Conservation (phyloP, 305 asterid genomes). For the Fraxinus sp. region DNA sequence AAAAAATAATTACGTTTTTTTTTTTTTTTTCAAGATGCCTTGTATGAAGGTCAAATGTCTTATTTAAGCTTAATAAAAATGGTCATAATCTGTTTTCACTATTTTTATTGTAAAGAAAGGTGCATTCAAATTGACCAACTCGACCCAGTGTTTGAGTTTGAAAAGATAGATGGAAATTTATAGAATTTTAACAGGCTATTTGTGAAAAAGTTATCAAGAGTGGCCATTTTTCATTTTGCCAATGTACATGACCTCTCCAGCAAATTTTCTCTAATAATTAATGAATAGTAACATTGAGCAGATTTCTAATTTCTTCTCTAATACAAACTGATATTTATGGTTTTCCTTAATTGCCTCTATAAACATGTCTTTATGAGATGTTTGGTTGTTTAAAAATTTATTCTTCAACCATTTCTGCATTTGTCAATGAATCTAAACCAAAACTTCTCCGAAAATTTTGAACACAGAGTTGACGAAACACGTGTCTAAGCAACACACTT, state of each 20-base stretch:
- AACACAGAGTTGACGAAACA: background rate
- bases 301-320: constrained; percentile 11
- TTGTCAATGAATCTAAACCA: constrained; percentile 6
- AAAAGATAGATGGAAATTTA: background rate
- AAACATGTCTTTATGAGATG: background rate
- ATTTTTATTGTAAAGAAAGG: background rate
- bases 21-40: background rate
- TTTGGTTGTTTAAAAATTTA: background rate
- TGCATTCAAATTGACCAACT: background rate
- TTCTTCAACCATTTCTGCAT: background rate
- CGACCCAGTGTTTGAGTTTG: background rate
- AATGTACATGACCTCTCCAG: background rate
- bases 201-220: no score
- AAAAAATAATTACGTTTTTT: background rate
- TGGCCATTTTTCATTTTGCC: background rate
- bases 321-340: constrained; percentile 16
- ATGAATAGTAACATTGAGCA: background rate
- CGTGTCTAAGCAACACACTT: background rate
- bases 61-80: background rate
- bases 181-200: background rate
- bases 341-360: constrained; percentile 13
- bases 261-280: background rate
- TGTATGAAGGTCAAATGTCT: background rate
- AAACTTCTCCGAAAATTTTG: background rate
- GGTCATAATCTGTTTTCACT: background rate